A percentile compares a stretch with the other conserved stretches of the same genome.
phyloP scores from a whole-genome alignment of 257 asterid species.

The Oldenlandia corymbosa region DNA sequence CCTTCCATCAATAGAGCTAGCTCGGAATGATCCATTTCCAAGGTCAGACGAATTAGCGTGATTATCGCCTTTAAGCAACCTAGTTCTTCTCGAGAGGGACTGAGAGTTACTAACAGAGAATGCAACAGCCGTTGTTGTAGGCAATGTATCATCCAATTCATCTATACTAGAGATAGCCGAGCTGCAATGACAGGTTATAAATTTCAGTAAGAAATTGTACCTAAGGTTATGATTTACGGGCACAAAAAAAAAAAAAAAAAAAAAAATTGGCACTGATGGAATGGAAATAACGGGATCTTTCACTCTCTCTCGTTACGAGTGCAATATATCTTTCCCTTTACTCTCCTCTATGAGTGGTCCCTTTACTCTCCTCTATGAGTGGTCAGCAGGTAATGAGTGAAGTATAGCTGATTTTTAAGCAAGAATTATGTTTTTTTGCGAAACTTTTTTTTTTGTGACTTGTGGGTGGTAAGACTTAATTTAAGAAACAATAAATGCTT shows the following conservation, averaged over 20 bases:
- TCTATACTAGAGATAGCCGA: slow-evolving; percentile 50
- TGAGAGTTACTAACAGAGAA: slow-evolving; percentile 58
- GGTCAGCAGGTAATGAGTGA: too few species aligned
- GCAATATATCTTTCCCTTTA: slow-evolving; percentile 1
- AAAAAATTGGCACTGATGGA: neutral
- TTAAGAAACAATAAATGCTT: too few species aligned
- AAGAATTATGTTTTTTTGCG: too few species aligned
- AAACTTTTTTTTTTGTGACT: too few species aligned
- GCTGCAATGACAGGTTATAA: slow-evolving; percentile 48
- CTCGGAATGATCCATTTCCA: slow-evolving; percentile 59
- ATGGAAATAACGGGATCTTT: too few species aligned
- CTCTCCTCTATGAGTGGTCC: neutral
- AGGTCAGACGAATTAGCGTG: slow-evolving; percentile 40
- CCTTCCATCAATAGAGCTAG: slow-evolving; percentile 83
- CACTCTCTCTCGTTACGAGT: slow-evolving; percentile 4
- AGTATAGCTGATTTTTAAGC: slow-evolving; percentile 4
- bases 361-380: too few species aligned
- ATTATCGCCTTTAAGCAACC: slow-evolving; percentile 71
- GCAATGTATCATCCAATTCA: slow-evolving; percentile 74
- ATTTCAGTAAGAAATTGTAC: neutral
- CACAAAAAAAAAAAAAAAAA: too few species aligned
- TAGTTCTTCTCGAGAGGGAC: slow-evolving; percentile 91
- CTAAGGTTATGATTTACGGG: too few species aligned
- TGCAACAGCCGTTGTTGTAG: slow-evolving; percentile 51
- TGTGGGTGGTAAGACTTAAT: too few species aligned